These are phyloP conservation scores for Serendipita sp. DNA, from an alignment of 1,284 basidiomycete genomes.

Conservation along the genomic window DNA sequence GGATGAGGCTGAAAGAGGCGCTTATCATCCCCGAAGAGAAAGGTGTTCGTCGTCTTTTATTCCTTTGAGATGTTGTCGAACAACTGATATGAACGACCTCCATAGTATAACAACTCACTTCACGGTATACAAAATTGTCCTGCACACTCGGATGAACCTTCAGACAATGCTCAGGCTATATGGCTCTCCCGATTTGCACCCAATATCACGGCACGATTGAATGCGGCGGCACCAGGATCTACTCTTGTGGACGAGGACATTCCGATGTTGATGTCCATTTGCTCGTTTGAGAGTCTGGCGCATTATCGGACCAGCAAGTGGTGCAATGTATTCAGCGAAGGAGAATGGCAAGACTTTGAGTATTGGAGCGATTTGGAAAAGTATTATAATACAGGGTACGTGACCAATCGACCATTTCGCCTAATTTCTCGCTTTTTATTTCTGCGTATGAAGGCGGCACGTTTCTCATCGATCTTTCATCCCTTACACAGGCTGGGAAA, in stretches of 20 bases:
- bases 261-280: conserved; percentile 52
- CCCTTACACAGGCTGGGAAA: conserved; percentile 19
- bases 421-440: not conserved
- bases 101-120: conserved; percentile 55
- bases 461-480: conserved; percentile 38
- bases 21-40: not conserved
- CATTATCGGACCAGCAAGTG: conserved; percentile 44
- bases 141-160: conserved; percentile 42
- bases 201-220: conserved; percentile 47
- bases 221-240: conserved; percentile 32
- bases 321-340: conserved; percentile 47
- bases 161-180: conserved; percentile 27
- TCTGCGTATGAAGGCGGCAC: conserved; percentile 28
- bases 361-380: conserved; percentile 64
- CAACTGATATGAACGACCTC: not conserved
- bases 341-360: conserved; percentile 50
- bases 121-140: conserved; percentile 28
- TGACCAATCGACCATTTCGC: conserved; percentile 1
- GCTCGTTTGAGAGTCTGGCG: conserved; percentile 60
- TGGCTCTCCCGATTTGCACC: conserved; percentile 47
- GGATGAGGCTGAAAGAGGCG: not conserved
- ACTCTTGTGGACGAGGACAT: conserved; percentile 44
- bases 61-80: conserved; percentile 6
- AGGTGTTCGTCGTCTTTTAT: not conserved
- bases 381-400: conserved; percentile 61